Evolutionary conservation across 805 yeast species (phyloP), one percentile per base, ranked within the genome.

Genomic region (Saccharomycopsis sp.): DNA sequence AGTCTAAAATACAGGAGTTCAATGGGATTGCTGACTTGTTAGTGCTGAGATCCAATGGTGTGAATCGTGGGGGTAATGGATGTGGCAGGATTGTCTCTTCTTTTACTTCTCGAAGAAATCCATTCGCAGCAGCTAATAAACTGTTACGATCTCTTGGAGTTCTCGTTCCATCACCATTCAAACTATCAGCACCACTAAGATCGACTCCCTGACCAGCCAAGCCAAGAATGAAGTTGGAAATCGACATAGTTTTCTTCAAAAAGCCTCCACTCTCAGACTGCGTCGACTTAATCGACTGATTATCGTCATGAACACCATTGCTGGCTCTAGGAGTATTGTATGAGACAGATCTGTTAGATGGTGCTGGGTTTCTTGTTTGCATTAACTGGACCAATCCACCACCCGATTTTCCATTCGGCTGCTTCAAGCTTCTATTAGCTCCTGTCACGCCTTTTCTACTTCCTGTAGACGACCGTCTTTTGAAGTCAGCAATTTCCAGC

Each of bases 1-100:
- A 88, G 55, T 85, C 88, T 62, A 87, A 80, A 65, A 88, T 86
- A 3, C 82, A 81, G 8, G 89, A 84, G 2, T 75, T 75, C 9
- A 82, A 69, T 0, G 89, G 87, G 2, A 86, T 65, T 3, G 72
- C 72, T 1, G 83, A 81, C 20, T 62, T 64, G 3, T 61, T 60
- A n/a, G 69, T 65, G 7, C 69, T 70, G 35, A 68, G 61, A 9
- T 68, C 66, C 53, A 64, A 57, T 20, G 63, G 65, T n/a, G 63
- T 58, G n/a, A 72, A 70, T 55, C 64, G 38, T 17, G 64, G 60
- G 5, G 64, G 62, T 23, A 59, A 53, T 12, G 64, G 62, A 47
- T 59, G 64, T 12, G 64, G 62, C 29, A 49, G 29, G 3, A 47
- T n/a, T 3, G 8, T 12, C 1, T 47, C 51, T 20, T 2, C 52